A percentile compares a stretch with the other conserved stretches of the same genome.
phyloP scores from a whole-genome alignment of 352 stramenopile genomes.

The Pythium guiyangense region DNA sequence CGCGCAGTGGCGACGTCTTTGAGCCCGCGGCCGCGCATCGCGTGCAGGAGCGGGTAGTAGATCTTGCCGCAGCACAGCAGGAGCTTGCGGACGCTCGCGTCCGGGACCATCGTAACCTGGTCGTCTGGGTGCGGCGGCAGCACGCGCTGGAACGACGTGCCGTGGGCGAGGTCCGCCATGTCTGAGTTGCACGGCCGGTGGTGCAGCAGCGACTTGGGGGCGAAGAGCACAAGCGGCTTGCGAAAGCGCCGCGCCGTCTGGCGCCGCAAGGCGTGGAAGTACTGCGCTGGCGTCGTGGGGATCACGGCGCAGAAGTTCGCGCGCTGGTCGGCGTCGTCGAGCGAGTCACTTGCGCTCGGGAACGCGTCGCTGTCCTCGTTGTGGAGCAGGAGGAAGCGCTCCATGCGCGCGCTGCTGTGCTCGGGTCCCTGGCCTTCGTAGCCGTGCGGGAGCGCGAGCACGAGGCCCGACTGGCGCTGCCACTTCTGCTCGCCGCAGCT shows the following conservation, averaged over 20 bases:
- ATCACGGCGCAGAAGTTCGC: slow-evolving; percentile 78
- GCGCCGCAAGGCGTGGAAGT: slow-evolving; percentile 94
- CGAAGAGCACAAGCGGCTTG: slow-evolving; percentile 81
- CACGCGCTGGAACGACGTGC: slow-evolving; percentile 61
- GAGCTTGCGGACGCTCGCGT: slow-evolving; percentile 71
- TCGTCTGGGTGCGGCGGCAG: slow-evolving; percentile 73
- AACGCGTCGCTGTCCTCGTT: slow-evolving; percentile 78
- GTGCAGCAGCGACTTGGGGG: slow-evolving; percentile 80
- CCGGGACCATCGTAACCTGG: slow-evolving; percentile 50
- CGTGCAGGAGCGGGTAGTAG: slow-evolving; percentile 73
- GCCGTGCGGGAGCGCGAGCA: slow-evolving; percentile 76
- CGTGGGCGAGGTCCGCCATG: slow-evolving; percentile 52
- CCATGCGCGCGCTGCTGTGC: slow-evolving; percentile 79
- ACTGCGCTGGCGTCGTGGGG: slow-evolving; percentile 91
- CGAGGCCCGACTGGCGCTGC: slow-evolving; percentile 86
- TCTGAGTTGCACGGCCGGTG: slow-evolving; percentile 80
- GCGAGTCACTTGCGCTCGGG: slow-evolving; percentile 22
- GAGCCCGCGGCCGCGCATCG: slow-evolving; percentile 49
- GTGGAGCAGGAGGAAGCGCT: slow-evolving; percentile 78
- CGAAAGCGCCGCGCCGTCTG: slow-evolving; percentile 67
- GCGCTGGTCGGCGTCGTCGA: slow-evolving; percentile 34
- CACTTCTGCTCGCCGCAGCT: slow-evolving; percentile 83
- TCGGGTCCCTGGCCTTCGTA: slow-evolving; percentile 87
- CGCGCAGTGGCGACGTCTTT: slow-evolving; percentile 63
- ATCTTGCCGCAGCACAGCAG: slow-evolving; percentile 84